A percentile compares a stretch with the other conserved stretches of the same genome.
Evolutionary conservation across 441 rosid species (phyloP).

Genomic region (Macaranga tanarius): DNA sequence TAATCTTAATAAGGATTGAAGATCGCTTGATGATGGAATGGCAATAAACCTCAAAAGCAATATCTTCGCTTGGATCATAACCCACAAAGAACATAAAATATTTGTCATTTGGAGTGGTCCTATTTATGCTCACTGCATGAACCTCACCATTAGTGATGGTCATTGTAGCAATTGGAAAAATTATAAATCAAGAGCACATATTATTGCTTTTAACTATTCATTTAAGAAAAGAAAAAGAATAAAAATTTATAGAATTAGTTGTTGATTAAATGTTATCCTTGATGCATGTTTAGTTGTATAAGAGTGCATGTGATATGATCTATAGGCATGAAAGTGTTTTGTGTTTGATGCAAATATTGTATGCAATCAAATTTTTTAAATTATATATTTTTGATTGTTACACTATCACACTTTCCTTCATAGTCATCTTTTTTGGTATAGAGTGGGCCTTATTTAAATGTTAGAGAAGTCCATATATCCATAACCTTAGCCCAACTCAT

Average conservation of each 20-base stretch:
- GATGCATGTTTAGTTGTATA: no score
- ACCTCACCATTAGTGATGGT: constrained; percentile 40
- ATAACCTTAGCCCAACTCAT: no score
- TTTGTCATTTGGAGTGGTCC: constrained; percentile 27
- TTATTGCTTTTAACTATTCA: background rate
- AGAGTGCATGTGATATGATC: no score
- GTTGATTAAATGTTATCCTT: no score
- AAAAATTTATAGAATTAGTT: background rate
- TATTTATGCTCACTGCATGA: constrained; percentile 26
- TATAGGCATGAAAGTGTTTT: no score
- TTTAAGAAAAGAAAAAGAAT: background rate
- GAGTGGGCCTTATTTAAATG: no score
- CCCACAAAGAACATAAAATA: constrained; percentile 83
- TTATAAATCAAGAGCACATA: constrained; percentile 9
- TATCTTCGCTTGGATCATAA: constrained; percentile 83
- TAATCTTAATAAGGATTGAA: constrained; percentile 76
- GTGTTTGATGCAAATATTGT: no score
- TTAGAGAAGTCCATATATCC: no score
- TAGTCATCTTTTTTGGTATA: no score
- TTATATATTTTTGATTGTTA: no score
- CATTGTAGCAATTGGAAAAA: constrained; percentile 30
- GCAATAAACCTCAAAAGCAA: constrained; percentile 78
- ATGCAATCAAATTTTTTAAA: no score
- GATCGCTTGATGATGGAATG: constrained; percentile 67
- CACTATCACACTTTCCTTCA: no score